Percentiles rank a stretch among this genome's conserved stretches.
phyloP scores from a whole-genome alignment of 345 rosid genomes.

The Euphorbia tirucalli region DNA sequence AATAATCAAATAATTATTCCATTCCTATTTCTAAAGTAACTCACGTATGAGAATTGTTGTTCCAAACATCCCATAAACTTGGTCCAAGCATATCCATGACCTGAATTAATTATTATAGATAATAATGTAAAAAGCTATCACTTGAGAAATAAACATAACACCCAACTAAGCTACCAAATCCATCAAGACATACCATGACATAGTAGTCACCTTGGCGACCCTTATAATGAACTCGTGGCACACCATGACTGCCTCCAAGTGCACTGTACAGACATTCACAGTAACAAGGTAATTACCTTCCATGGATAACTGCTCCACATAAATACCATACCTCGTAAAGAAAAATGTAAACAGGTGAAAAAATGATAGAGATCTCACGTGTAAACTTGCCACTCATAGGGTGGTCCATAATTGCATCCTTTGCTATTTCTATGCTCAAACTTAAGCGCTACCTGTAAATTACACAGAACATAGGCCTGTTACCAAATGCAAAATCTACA shows the following conservation, averaged over 20 bases:
- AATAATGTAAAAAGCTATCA: background rate
- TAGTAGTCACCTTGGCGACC: constrained; percentile 84
- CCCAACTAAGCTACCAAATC: background rate
- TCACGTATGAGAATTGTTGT: constrained; percentile 60
- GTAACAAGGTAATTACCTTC: constrained; percentile 2
- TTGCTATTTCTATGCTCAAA: constrained; percentile 95
- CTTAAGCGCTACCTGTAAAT: constrained; percentile 82
- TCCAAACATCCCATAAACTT: constrained; percentile 88
- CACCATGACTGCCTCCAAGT: constrained; percentile 87
- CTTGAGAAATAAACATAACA: background rate
- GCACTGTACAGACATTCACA: constrained; percentile 36
- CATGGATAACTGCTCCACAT: background rate
- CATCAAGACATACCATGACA: constrained; percentile 58
- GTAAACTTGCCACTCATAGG: constrained; percentile 99
- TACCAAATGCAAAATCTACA: background rate
- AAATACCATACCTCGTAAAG: background rate
- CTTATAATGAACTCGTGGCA: constrained; percentile 76
- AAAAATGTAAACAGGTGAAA: background rate
- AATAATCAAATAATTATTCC: background rate
- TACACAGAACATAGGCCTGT: constrained; percentile 8
- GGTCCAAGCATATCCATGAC: constrained; percentile 95
- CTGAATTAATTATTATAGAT: constrained; percentile 32
- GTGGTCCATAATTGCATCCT: constrained; percentile 93
- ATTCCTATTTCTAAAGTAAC: constrained; percentile 18
- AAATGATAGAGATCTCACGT: constrained; percentile 43